These are phyloP conservation scores for Xylaria multiplex DNA, from an alignment of 2,329 filamentous ascomycete genomes.

Conservation along the genomic window DNA sequence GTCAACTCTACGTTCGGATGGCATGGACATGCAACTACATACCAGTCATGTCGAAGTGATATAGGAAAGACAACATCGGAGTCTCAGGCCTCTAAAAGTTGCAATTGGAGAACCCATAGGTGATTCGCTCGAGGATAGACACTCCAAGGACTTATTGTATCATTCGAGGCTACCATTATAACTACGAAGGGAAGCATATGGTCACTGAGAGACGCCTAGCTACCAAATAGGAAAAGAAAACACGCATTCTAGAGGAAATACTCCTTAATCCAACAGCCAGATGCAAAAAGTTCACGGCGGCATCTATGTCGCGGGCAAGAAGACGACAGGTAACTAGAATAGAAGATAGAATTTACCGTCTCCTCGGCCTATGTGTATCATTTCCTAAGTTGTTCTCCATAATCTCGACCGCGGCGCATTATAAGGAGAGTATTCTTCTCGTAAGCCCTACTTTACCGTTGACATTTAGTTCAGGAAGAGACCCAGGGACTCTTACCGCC, in stretches of 20 bases:
- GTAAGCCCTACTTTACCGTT: background rate
- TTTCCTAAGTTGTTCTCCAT: background rate
- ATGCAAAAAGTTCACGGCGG: conserved; percentile 11
- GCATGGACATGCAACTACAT: conserved; percentile 28
- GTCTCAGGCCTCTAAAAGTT: background rate
- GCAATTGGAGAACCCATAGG: conserved; percentile 11
- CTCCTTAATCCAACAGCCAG: conserved; percentile 13
- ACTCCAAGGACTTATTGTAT: conserved; percentile 28
- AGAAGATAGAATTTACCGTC: conserved; percentile 34
- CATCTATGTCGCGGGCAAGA: conserved; percentile 35
- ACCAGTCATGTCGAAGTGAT: conserved; percentile 29
- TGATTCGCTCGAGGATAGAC: conserved; percentile 31
- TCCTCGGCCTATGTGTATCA: conserved; percentile 27
- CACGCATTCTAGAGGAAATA: conserved; percentile 20
- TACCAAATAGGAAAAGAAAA: conserved; percentile 1
- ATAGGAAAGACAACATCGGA: background rate
- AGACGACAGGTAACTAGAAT: conserved; percentile 28
- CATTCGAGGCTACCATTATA: conserved; percentile 27
- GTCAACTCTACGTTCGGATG: conserved; percentile 35
- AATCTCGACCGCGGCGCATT: background rate
- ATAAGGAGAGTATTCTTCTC: background rate
- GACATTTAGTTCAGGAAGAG: background rate
- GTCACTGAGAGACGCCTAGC: conserved; percentile 20
- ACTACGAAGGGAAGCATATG: conserved; percentile 23
- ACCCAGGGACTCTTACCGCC: background rate